phyloP scores from a whole-genome alignment of 495 filamentous ascomycete species.

The Apodospora peruviana region DNA sequence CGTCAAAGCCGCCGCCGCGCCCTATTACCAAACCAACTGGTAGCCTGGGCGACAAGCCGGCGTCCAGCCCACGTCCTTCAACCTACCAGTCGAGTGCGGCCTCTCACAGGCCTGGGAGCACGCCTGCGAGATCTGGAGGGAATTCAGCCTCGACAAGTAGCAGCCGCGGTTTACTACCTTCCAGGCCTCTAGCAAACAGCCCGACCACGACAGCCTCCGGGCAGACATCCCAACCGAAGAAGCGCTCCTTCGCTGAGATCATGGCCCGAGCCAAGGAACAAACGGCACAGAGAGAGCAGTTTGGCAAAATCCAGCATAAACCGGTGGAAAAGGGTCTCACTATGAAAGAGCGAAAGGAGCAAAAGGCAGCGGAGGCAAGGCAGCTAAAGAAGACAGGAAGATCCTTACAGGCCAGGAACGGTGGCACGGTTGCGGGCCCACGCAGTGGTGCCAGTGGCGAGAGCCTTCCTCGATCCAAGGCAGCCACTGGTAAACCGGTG shows the following conservation, averaged over 20 bases:
- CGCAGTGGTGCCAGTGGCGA: constrained; percentile 6
- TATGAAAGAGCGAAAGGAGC: constrained; percentile 43
- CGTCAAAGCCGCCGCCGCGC: constrained; percentile 12
- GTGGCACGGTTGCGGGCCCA: constrained; percentile 5
- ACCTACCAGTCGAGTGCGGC: constrained; percentile 12
- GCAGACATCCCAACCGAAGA: constrained; percentile 43
- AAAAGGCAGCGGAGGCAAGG: constrained; percentile 30
- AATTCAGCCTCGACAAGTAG: too few species aligned
- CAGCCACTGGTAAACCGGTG: constrained; percentile 9
- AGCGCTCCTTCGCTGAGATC: constrained; percentile 62
- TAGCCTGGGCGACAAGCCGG: background rate
- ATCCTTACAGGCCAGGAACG: constrained; percentile 14
- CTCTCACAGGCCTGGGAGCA: background rate
- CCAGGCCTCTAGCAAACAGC: constrained; percentile 12
- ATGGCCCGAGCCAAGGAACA: constrained; percentile 58
- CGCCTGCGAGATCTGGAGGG: constrained; percentile 1
- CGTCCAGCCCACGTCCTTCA: constrained; percentile 1
- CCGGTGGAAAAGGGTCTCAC: constrained; percentile 36
- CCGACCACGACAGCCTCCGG: constrained; percentile 20
- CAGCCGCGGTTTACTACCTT: too few species aligned
- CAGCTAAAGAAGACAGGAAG: constrained; percentile 12
- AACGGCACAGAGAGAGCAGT: constrained; percentile 37
- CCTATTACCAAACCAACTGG: constrained; percentile 6
- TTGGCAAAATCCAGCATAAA: constrained; percentile 54
- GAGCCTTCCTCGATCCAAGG: too few species aligned